phyloP scores from a whole-genome alignment of 345 rosid species.

The Gossypium anomalum region DNA sequence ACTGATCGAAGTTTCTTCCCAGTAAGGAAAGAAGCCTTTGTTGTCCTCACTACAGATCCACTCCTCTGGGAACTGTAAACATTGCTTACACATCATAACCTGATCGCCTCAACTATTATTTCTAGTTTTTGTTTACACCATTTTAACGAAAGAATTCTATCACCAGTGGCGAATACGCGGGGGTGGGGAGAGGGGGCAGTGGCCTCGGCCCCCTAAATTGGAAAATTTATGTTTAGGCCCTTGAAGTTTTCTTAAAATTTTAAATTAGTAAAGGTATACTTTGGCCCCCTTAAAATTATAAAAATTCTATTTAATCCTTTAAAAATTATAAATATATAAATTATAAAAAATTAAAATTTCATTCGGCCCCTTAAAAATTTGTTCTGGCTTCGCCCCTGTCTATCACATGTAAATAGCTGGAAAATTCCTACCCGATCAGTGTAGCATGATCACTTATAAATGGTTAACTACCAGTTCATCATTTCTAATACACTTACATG shows the following conservation, averaged over 20 bases:
- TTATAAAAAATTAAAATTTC: too few species aligned
- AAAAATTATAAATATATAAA: too few species aligned
- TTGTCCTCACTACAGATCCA: slow-evolving; percentile 38
- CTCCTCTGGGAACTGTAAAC: slow-evolving; percentile 52
- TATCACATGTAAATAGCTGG: not conserved
- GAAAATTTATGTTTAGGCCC: too few species aligned
- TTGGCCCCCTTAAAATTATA: too few species aligned
- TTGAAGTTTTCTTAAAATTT: too few species aligned
- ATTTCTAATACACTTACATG: not conserved
- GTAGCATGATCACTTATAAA: not conserved
- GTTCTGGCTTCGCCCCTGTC: too few species aligned
- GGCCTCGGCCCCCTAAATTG: too few species aligned
- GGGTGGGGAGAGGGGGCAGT: too few species aligned
- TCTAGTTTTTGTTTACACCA: not conserved
- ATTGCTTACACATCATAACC: slow-evolving; percentile 8
- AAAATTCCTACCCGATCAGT: not conserved
- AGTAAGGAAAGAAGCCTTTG: slow-evolving; percentile 55
- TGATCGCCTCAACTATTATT: not conserved
- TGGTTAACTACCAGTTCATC: not conserved
- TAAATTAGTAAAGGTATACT: too few species aligned
- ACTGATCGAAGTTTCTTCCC: slow-evolving; percentile 62
- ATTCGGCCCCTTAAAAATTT: too few species aligned
- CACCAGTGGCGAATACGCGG: too few species aligned
- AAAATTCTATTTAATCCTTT: too few species aligned
- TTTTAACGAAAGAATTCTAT: not conserved